Evolutionary conservation across 768 basidiomycete species (phyloP).

Genomic region (Boletales sp.): DNA sequence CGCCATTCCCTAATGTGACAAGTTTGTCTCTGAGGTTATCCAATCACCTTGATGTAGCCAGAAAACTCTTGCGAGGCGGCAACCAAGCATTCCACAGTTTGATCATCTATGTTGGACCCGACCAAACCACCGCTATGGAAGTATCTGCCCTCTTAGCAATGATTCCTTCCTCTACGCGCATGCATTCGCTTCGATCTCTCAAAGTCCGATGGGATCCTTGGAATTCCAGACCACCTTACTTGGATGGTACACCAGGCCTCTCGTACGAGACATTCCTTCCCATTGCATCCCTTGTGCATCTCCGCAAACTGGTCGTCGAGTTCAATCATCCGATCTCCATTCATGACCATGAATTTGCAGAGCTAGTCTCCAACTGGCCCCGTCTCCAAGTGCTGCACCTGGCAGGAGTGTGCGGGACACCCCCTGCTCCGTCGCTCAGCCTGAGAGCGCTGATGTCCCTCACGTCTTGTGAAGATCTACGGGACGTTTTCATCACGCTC

Average conservation of each 20-base stretch:
- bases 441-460: too few relatives aligned
- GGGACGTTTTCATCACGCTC: too few relatives aligned
- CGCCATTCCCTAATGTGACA: background rate
- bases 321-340: background rate
- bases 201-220: background rate
- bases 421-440: too few relatives aligned
- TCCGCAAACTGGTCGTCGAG: background rate
- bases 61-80: background rate
- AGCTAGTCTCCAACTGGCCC: background rate
- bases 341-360: background rate
- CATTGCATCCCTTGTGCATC: background rate
- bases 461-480: too few relatives aligned
- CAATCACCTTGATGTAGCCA: background rate
- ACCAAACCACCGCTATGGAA: background rate
- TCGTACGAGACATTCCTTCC: background rate
- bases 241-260: background rate
- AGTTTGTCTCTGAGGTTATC: background rate
- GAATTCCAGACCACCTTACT: background rate
- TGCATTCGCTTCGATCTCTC: conserved; percentile 1
- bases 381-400: background rate
- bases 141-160: background rate
- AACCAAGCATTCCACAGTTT: conserved; percentile 1
- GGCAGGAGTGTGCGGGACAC: background rate
- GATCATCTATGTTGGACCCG: background rate
- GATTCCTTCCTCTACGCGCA: background rate